phyloP scores from a whole-genome alignment of 2,329 filamentous ascomycete species.

The Colletotrichum liriopes region DNA sequence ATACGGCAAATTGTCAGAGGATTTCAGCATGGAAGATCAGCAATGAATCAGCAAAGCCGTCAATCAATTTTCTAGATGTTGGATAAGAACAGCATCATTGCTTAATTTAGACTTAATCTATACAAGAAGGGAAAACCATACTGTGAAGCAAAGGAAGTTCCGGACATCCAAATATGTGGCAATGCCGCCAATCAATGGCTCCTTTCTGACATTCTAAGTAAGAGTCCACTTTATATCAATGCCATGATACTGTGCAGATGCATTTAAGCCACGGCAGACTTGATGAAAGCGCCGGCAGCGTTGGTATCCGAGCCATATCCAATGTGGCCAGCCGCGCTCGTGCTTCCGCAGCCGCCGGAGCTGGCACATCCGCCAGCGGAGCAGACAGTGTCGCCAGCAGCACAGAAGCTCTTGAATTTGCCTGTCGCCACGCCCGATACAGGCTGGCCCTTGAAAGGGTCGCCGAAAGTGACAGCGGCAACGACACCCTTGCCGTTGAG shows the following conservation, averaged over 20 bases:
- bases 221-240: background rate
- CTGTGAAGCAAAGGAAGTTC: conserved; percentile 22
- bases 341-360: conserved; percentile 30
- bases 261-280: conserved; percentile 25
- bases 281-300: conserved; percentile 28
- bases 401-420: conserved; percentile 40
- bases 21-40: background rate
- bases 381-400: conserved; percentile 23
- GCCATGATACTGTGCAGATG: too few relatives aligned
- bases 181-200: conserved; percentile 13
- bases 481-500: conserved; percentile 43
- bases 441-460: conserved; percentile 36
- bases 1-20: background rate
- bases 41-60: too few relatives aligned
- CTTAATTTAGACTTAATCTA: background rate
- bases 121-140: conserved; percentile 21
- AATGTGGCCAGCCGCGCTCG: conserved; percentile 23
- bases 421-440: conserved; percentile 12
- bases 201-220: background rate
- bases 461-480: conserved; percentile 41
- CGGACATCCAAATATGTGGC: conserved; percentile 17
- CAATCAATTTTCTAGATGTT: background rate
- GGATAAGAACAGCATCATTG: background rate
- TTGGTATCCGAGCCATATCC: conserved; percentile 35
- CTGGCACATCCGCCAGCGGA: conserved; percentile 31